Conservation (phyloP, 495 filamentous ascomycete species). For the Hypoxylon perforatum region DNA sequence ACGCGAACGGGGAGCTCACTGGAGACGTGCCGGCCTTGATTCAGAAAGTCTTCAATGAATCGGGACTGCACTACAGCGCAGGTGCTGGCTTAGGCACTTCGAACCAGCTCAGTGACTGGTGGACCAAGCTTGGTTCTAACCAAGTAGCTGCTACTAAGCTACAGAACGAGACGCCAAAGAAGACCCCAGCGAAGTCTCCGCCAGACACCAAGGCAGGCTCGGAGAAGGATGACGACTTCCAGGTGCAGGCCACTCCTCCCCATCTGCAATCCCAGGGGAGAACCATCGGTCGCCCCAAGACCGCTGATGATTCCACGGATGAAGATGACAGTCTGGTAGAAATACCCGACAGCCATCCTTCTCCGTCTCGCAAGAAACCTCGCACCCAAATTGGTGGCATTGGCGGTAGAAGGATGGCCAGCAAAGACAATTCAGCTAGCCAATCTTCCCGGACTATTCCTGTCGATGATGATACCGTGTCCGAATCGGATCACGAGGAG, state of each 20-base stretch:
- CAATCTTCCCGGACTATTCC: constrained; percentile 40
- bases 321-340: constrained; percentile 42
- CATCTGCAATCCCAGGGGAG: constrained; percentile 35
- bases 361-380: constrained; percentile 13
- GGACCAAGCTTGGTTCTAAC: constrained; percentile 53
- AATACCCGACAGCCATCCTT: constrained; percentile 25
- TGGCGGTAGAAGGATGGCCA: constrained; percentile 38
- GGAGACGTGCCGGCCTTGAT: constrained; percentile 51
- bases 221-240: constrained; percentile 58
- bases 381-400: constrained; percentile 41
- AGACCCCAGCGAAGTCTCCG: not conserved
- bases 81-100: constrained; percentile 46
- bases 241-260: constrained; percentile 62
- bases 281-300: constrained; percentile 5
- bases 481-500: constrained; percentile 37
- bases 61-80: constrained; percentile 41
- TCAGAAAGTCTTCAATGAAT: constrained; percentile 47
- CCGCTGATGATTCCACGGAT: constrained; percentile 51
- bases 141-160: constrained; percentile 19
- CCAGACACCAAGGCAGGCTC: constrained; percentile 5
- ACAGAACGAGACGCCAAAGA: constrained; percentile 12
- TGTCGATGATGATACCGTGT: constrained; percentile 43
- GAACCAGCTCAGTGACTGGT: constrained; percentile 57
- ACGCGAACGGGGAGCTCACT: constrained; percentile 40
- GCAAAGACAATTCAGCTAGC: constrained; percentile 15